Evolutionary conservation across 805 yeast species (phyloP), one percentile per base, ranked within the genome.

Genomic region (Kluyveromyces lactis): DNA sequence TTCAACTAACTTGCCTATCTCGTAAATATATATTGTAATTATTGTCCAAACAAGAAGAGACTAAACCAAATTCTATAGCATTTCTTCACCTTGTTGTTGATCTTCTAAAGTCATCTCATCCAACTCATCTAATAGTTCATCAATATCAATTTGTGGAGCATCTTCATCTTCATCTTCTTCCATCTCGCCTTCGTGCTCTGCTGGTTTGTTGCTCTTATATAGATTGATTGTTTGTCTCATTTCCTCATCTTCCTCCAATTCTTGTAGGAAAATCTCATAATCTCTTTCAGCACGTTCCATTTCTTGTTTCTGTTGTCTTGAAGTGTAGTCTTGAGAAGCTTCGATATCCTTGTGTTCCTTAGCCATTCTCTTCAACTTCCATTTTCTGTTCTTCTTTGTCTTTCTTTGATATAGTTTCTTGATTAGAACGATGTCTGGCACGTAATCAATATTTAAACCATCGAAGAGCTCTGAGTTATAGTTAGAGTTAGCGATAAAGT

Each of bases 311-410:
- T 86, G 89, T 47, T 77, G 81, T 66, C 87, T 81, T 2, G 77
- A 69, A 45, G 64, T 68, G 47, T 60, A 60, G 42, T 71, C 76
- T 50, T 76, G 79, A 49, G 77, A 71, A 42, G 92, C 94, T 33
- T 80, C 87, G 48, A 86, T 78, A 52, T 89, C 97, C 49, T 77
- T 75, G 67, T 89, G 95, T 66, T 92, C 97, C 57, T 73, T 84
- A 28, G 97, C 97, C 96, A 90, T 89, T 73, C 97, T 83, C 79
- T 85, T 84, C 64, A 90, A 77, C 66, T 82, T 86, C 95, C 95
- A 86, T 71, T 79, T 75, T 75, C 81, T 81, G 49, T 75, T 66
- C 68, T 77, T 81, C 67, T 75, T 77, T 34, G 77, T 70, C 68
- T 81, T 82, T 71, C 95, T 81, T 33, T 79, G 72, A 68, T 87